Percentiles rank a stretch among this genome's conserved stretches.
These are phyloP conservation scores for Talaromyces sp. DNA, from an alignment of 2,329 filamentous ascomycete species.

Conservation along the genomic window DNA sequence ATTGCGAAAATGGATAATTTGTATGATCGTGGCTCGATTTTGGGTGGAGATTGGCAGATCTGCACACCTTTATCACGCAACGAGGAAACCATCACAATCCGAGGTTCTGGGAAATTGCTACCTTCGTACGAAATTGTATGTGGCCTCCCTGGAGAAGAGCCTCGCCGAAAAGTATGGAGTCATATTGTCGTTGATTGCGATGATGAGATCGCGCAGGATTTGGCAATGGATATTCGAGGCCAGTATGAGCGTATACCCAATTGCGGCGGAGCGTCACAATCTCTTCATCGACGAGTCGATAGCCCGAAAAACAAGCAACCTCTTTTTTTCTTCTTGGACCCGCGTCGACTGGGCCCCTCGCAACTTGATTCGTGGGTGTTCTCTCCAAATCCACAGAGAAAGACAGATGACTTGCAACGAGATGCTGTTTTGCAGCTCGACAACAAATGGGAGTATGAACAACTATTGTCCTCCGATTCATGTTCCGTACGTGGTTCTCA, in stretches of 20 bases:
- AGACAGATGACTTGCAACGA: conserved; percentile 44
- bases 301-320: conserved; percentile 14
- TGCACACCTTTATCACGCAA: conserved; percentile 32
- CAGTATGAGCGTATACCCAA: conserved; percentile 46
- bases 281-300: conserved; percentile 45
- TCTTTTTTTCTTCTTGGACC: conserved; percentile 56
- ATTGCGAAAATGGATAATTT: conserved; percentile 43
- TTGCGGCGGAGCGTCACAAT: conserved; percentile 53
- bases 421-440: conserved; percentile 33
- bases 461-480: background rate
- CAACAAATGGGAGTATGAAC: conserved; percentile 2
- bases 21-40: conserved; percentile 16
- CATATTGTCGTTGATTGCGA: conserved; percentile 34
- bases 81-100: conserved; percentile 27
- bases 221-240: conserved; percentile 42
- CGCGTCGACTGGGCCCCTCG: conserved; percentile 42
- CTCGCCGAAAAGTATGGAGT: conserved; percentile 38
- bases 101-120: conserved; percentile 25
- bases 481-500: conserved; percentile 23
- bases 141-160: conserved; percentile 34
- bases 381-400: conserved; percentile 41
- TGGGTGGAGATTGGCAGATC: conserved; percentile 41
- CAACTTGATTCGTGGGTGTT: conserved; percentile 53
- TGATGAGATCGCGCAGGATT: conserved; percentile 19
- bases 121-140: conserved; percentile 35